Evolutionary conservation across 2,329 filamentous ascomycete genomes (phyloP), one percentile per base, ranked within the genome.

Genomic region (Cercospora janseana): DNA sequence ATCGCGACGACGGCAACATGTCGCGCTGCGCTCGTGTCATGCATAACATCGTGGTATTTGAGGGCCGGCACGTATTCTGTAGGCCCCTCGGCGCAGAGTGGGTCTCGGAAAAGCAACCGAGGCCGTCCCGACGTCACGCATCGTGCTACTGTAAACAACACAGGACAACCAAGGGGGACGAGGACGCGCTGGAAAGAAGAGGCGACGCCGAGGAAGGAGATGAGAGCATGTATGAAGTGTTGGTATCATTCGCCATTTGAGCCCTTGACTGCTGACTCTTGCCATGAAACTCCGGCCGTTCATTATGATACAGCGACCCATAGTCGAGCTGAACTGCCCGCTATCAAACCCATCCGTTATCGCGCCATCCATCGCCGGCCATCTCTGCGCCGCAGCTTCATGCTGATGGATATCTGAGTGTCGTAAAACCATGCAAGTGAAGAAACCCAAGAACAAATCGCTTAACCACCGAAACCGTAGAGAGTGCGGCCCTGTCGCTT

Each of bases 391-490:
- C 51, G 63, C 61, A 61, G 61, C 63, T 55, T 59, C 58, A 55
- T 63, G 63, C 63, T 61, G 63, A 63, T 64, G 64, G 64, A 66
- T 65, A 62, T 66, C 58, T 56, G 56, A 61, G 60, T 62, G 62
- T 65, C 55, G 63, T 63, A 59, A 63, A 66, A 64, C 58, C 63
- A 65, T 66, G 61, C 60, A 64, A 61, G 55, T 48, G 51, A 57
- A 37, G 45, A 56, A 59, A 59, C 42, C 44, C 43, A 46, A 50
- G 54, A 49, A 51, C 51, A 56, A 63, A 52, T 47, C 60, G 65
- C 60, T 66, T 74, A 84, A 77, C 81, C 81, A 75, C 81, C 81
- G 75, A 84, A 84, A 75, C 81, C 81, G 74, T 85, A 84, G 32
- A 85, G 79, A 63, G 81, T 85, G 56, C 79, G 78, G 69, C 79